These are phyloP conservation scores for Monosporascus sp. DNA, from an alignment of 2,329 filamentous ascomycete species.

Conservation along the genomic window DNA sequence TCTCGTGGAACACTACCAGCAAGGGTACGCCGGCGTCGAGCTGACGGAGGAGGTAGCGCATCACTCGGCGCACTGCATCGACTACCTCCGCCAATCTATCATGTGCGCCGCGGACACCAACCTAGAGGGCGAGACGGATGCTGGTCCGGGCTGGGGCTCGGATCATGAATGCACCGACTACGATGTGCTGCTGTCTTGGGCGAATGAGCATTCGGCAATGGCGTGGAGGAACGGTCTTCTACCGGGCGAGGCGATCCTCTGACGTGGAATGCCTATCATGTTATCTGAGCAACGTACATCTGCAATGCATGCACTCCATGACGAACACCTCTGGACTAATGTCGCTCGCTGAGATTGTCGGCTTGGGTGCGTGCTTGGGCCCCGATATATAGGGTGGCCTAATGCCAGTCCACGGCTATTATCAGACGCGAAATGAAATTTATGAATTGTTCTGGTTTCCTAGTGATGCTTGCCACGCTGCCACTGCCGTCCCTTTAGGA, in stretches of 20 bases:
- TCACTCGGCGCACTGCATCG: constrained; percentile 34
- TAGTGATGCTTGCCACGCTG: no score
- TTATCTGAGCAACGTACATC: no score
- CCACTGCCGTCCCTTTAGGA: no score
- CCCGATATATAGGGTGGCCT: no score
- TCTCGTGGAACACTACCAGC: constrained; percentile 28
- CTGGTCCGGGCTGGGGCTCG: constrained; percentile 32
- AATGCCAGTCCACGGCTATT: no score
- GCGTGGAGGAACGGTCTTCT: constrained; percentile 25
- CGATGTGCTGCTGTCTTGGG: constrained; percentile 30
- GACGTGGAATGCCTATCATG: not conserved
- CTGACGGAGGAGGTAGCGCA: constrained; percentile 29
- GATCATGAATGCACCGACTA: constrained; percentile 31
- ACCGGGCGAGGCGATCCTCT: constrained; percentile 21
- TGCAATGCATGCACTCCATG: no score
- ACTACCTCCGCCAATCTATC: constrained; percentile 33
- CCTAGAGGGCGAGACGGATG: constrained; percentile 31
- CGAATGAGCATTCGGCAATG: constrained; percentile 26
- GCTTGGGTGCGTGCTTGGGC: no score
- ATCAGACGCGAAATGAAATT: no score
- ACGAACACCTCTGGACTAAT: no score
- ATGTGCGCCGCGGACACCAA: constrained; percentile 34
- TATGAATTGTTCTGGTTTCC: no score
- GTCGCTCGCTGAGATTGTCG: no score
- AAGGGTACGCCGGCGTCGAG: constrained; percentile 27